Evolutionary conservation across 352 stramenopile species (phyloP).

Genomic region (Pythium grandisporangium): DNA sequence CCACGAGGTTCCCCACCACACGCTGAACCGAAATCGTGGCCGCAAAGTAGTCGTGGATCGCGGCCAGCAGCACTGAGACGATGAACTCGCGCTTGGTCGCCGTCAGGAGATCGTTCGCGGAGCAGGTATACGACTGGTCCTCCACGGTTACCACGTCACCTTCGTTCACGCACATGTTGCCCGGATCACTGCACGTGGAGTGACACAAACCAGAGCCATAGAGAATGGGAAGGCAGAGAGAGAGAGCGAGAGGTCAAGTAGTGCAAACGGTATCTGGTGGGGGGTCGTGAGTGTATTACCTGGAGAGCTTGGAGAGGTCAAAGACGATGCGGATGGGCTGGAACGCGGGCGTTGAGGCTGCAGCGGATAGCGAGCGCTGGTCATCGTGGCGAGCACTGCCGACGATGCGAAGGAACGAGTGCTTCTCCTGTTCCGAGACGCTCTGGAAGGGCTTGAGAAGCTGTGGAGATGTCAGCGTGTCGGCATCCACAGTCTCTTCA

Average conservation of each 20-base stretch:
- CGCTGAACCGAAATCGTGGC: slow-evolving; percentile 53
- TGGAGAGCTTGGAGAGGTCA: slow-evolving; percentile 61
- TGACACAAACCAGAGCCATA: neutral
- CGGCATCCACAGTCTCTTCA: slow-evolving; percentile 23
- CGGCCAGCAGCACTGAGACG: slow-evolving; percentile 50
- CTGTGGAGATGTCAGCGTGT: slow-evolving; percentile 25
- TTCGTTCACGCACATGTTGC: slow-evolving; percentile 41
- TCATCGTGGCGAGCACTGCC: slow-evolving; percentile 11
- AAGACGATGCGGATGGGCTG: slow-evolving; percentile 74
- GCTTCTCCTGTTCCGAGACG: slow-evolving; percentile 8
- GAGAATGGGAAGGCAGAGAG: too few relatives aligned
- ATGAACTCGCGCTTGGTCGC: slow-evolving; percentile 62
- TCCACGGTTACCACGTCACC: slow-evolving; percentile 44
- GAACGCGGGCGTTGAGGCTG: slow-evolving; percentile 17
- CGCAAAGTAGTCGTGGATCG: slow-evolving; percentile 51
- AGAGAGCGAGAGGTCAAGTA: too few relatives aligned
- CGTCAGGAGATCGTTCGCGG: slow-evolving; percentile 44
- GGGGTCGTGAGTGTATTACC: slow-evolving; percentile 10
- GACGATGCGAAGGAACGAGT: slow-evolving; percentile 33
- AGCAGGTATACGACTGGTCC: slow-evolving; percentile 37
- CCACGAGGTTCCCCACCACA: slow-evolving; percentile 52
- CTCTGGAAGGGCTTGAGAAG: slow-evolving; percentile 11
- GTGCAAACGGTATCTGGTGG: too few relatives aligned
- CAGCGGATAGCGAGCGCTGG: slow-evolving; percentile 20
- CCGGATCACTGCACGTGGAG: slow-evolving; percentile 28